Evolutionary conservation across 2,329 filamentous ascomycete genomes (phyloP).

Genomic region (Curvularia verruculosa): DNA sequence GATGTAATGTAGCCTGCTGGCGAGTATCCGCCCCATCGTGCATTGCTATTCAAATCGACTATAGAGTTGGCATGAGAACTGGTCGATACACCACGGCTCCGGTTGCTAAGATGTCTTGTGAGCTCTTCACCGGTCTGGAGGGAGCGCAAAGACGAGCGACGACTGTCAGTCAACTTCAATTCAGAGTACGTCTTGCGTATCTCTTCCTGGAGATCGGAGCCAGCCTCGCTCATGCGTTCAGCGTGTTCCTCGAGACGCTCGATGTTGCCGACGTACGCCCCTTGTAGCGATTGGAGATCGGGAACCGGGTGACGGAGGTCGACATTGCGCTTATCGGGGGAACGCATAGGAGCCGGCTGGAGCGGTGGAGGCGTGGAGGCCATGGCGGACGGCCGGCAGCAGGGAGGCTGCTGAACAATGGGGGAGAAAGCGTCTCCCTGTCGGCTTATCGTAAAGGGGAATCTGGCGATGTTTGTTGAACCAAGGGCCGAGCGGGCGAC

Average conservation of each 20-base stretch:
- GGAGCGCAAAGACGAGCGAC: slow-evolving; percentile 67
- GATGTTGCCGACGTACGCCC: slow-evolving; percentile 70
- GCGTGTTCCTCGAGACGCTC: slow-evolving; percentile 76
- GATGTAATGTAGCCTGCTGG: slow-evolving; percentile 72
- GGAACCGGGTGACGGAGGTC: slow-evolving; percentile 62
- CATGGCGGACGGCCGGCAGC: slow-evolving; percentile 24
- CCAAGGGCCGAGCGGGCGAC: slow-evolving; percentile 16
- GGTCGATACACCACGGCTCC: slow-evolving; percentile 51
- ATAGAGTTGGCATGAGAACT: slow-evolving; percentile 64
- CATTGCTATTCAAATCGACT: slow-evolving; percentile 69
- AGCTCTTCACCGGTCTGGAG: slow-evolving; percentile 43
- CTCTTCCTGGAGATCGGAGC: slow-evolving; percentile 76
- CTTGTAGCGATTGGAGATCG: slow-evolving; percentile 66
- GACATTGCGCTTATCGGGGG: slow-evolving; percentile 27
- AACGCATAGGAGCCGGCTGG: slow-evolving; percentile 28
- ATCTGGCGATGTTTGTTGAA: slow-evolving; percentile 20
- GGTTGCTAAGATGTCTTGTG: slow-evolving; percentile 31
- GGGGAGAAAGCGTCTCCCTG: not conserved
- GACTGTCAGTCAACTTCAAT: slow-evolving; percentile 72
- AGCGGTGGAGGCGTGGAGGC: slow-evolving; percentile 27
- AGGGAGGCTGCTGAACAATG: slow-evolving; percentile 9
- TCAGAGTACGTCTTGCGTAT: slow-evolving; percentile 75
- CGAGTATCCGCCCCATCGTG: slow-evolving; percentile 72
- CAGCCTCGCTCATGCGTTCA: slow-evolving; percentile 73
- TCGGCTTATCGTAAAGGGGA: slow-evolving; percentile 20